Evolutionary conservation across 305 asterid genomes (phyloP).

Genomic region (Striga hermonthica): DNA sequence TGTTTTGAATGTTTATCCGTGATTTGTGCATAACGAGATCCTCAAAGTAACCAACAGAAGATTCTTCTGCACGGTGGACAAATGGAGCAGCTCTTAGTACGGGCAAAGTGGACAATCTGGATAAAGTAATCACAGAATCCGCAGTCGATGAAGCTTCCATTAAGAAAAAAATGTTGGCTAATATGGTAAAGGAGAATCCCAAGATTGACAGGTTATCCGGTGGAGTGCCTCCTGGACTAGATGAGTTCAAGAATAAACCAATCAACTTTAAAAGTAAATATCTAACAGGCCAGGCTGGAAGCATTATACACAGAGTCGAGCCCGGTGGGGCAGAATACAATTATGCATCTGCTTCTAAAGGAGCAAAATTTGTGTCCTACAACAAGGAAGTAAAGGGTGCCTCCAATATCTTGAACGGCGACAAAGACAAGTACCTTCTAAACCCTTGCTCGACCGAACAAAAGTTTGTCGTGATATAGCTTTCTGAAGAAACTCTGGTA

Average conservation of each 20-base stretch:
- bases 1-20: too few relatives aligned
- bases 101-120: background rate
- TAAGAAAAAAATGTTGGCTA: slow-evolving; percentile 35
- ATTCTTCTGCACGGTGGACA: slow-evolving; percentile 27
- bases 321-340: slow-evolving; percentile 92
- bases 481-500: slow-evolving; percentile 88
- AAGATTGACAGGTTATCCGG: slow-evolving; percentile 42
- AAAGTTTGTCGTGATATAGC: slow-evolving; percentile 82
- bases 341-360: slow-evolving; percentile 89
- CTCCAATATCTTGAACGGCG: slow-evolving; percentile 77
- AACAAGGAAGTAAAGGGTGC: slow-evolving; percentile 98
- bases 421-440: slow-evolving; percentile 86
- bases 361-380: slow-evolving; percentile 81
- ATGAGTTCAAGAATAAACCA: slow-evolving; percentile 80
- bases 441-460: slow-evolving; percentile 92
- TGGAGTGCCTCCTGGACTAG: slow-evolving; percentile 62
- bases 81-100: slow-evolving; percentile 26
- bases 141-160: slow-evolving; percentile 33
- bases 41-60: too few relatives aligned
- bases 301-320: slow-evolving; percentile 72
- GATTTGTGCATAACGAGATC: too few relatives aligned
- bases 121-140: background rate
- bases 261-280: slow-evolving; percentile 45
- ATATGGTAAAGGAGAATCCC: slow-evolving; percentile 42
- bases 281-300: slow-evolving; percentile 54